A percentile compares a stretch with the other conserved stretches of the same genome.
phyloP scores from a whole-genome alignment of 1,284 basidiomycete genomes.

The Blastosporella zonata region DNA sequence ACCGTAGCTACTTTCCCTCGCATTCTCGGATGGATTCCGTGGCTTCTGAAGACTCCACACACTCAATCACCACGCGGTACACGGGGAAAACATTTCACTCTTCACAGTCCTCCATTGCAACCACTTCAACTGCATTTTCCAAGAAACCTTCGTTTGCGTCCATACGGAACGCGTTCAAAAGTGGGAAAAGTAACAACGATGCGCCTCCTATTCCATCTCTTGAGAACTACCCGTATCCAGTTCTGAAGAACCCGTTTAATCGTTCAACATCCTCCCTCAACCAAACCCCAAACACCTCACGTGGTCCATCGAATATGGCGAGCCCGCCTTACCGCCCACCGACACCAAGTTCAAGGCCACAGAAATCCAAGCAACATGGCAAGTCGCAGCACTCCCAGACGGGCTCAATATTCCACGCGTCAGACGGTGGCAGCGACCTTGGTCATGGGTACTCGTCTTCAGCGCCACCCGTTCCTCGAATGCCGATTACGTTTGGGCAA shows the following conservation, averaged over 20 bases:
- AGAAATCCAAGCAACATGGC: conserved; percentile 52
- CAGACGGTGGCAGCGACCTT: conserved; percentile 68
- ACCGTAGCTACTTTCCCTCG: conserved; percentile 60
- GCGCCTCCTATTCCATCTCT: conserved; percentile 66
- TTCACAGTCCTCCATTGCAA: conserved; percentile 65
- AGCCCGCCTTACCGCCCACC: conserved; percentile 51
- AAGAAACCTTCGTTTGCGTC: conserved; percentile 87
- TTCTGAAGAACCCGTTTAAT: conserved; percentile 75
- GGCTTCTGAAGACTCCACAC: conserved; percentile 62
- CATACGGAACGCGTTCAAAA: conserved; percentile 86
- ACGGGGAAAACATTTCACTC: conserved; percentile 59
- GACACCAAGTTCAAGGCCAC: conserved; percentile 53
- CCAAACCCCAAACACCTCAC: conserved; percentile 27
- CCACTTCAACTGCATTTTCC: conserved; percentile 51
- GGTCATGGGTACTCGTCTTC: conserved; percentile 53
- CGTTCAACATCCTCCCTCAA: conserved; percentile 72
- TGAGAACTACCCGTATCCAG: conserved; percentile 64
- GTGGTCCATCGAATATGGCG: conserved; percentile 28
- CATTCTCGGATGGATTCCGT: conserved; percentile 76
- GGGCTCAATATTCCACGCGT: conserved; percentile 66
- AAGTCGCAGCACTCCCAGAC: conserved; percentile 74
- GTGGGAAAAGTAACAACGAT: conserved; percentile 52
- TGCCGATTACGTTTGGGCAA: conserved; percentile 58
- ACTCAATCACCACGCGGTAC: conserved; percentile 51
- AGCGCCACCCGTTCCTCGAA: conserved; percentile 73